Evolutionary conservation across 257 asterid genomes (phyloP).

Genomic region (Przewalskia tangutica): DNA sequence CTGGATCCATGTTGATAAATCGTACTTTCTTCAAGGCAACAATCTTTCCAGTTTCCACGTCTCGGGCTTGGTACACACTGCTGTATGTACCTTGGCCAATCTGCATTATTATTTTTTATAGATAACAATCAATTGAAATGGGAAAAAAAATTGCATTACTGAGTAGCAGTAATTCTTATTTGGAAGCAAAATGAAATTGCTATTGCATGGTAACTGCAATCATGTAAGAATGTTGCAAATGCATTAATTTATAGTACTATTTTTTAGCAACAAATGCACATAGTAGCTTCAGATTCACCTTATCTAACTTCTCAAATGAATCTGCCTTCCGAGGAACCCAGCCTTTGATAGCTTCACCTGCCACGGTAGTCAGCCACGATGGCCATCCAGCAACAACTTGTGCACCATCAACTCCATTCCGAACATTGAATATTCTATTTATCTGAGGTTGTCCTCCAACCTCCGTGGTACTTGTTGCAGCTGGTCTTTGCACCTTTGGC

Average conservation of each 20-base stretch:
- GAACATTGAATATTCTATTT: slow-evolving; percentile 42
- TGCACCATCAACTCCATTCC: slow-evolving; percentile 67
- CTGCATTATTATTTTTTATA: slow-evolving; percentile 24
- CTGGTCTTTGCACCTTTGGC: slow-evolving; percentile 20
- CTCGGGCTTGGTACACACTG: slow-evolving; percentile 87
- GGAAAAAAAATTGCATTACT: neutral
- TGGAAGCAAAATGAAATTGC: neutral
- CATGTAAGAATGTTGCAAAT: neutral
- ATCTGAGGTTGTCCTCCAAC: slow-evolving; percentile 44
- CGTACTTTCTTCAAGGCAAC: slow-evolving; percentile 89
- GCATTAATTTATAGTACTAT: neutral
- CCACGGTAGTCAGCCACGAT: slow-evolving; percentile 69
- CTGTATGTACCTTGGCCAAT: slow-evolving; percentile 97
- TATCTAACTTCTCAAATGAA: slow-evolving; percentile 83
- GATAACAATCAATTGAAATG: neutral
- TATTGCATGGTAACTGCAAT: neutral
- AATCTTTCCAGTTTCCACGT: slow-evolving; percentile 67
- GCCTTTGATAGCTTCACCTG: slow-evolving; percentile 93
- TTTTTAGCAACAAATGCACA: neutral
- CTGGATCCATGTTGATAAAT: slow-evolving; percentile 88
- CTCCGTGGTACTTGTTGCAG: slow-evolving; percentile 11
- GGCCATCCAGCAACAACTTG: slow-evolving; percentile 94
- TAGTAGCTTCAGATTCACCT: slow-evolving; percentile 31
- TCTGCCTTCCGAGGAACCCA: slow-evolving; percentile 88
- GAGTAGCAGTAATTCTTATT: neutral